A percentile compares a stretch with the other conserved stretches of the same genome.
Conservation (phyloP, 768 basidiomycete species). For the Pleurotus tuoliensis region DNA sequence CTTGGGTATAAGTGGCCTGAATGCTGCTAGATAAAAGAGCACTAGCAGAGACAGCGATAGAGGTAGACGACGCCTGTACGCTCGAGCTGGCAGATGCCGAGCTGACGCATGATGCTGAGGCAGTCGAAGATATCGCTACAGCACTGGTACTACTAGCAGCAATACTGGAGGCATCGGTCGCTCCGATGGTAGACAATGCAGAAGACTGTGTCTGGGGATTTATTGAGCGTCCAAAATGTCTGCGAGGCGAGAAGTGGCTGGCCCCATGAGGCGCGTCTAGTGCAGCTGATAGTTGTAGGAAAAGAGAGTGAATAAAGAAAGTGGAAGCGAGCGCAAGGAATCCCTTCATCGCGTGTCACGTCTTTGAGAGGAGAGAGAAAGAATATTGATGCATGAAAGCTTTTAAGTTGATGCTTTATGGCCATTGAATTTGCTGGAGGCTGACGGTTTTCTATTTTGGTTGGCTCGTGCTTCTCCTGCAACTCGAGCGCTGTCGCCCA, state of each 20-base stretch:
- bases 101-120: too few species aligned
- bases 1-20: not conserved
- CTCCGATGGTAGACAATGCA: not conserved
- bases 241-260: not conserved
- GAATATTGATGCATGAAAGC: too few species aligned
- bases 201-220: not conserved
- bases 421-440: too few species aligned
- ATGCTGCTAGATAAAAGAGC: not conserved
- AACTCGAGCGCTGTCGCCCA: too few species aligned
- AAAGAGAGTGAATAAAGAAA: constrained; percentile 5
- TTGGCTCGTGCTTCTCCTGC: too few species aligned
- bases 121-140: too few species aligned
- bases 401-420: too few species aligned
- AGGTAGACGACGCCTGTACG: not conserved
- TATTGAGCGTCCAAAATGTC: not conserved
- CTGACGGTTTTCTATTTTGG: too few species aligned
- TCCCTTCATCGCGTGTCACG: not conserved
- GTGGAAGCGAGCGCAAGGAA: not conserved
- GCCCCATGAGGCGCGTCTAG: not conserved
- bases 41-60: not conserved
- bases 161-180: not conserved
- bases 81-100: too few species aligned
- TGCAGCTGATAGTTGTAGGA: not conserved
- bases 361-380: not conserved
- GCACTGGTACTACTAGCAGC: not conserved